phyloP scores from a whole-genome alignment of 1,284 basidiomycete species.

The Cronartium quercuum region DNA sequence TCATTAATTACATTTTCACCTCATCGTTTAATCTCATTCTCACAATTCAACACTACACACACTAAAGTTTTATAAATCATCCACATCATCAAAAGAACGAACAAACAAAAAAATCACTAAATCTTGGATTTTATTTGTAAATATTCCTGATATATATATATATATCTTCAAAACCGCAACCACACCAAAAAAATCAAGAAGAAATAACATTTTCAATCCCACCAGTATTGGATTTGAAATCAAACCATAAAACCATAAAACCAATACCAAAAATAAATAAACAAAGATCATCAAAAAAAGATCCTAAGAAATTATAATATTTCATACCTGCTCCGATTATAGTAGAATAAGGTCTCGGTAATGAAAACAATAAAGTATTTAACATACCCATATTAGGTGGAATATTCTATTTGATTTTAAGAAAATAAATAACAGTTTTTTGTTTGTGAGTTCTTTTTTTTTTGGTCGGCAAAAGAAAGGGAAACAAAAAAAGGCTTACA shows the following conservation, averaged over 20 bases:
- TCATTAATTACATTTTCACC: no score
- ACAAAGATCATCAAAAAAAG: slow-evolving; percentile 32
- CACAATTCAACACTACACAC: no score
- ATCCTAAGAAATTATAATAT: slow-evolving; percentile 24
- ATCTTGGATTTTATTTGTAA: not conserved
- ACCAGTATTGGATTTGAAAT: slow-evolving; percentile 9
- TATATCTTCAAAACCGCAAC: not conserved
- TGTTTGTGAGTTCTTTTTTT: not conserved
- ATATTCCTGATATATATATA: not conserved
- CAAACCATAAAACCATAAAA: slow-evolving; percentile 18
- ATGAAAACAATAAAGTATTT: slow-evolving; percentile 7
- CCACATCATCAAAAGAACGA: no score
- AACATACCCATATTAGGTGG: slow-evolving; percentile 12
- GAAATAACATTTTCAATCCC: not conserved
- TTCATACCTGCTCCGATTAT: slow-evolving; percentile 9
- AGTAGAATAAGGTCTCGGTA: slow-evolving; percentile 28
- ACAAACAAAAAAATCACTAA: no score
- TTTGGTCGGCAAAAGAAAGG: not conserved
- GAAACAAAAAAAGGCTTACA: not conserved
- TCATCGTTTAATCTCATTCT: no score
- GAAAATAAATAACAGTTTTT: not conserved
- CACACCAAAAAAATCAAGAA: not conserved
- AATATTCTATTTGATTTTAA: not conserved
- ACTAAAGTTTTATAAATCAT: no score
- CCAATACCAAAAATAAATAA: slow-evolving; percentile 35